These are phyloP conservation scores for Calonectria pauciramosa DNA, from an alignment of 2,329 filamentous ascomycete genomes.

Conservation along the genomic window DNA sequence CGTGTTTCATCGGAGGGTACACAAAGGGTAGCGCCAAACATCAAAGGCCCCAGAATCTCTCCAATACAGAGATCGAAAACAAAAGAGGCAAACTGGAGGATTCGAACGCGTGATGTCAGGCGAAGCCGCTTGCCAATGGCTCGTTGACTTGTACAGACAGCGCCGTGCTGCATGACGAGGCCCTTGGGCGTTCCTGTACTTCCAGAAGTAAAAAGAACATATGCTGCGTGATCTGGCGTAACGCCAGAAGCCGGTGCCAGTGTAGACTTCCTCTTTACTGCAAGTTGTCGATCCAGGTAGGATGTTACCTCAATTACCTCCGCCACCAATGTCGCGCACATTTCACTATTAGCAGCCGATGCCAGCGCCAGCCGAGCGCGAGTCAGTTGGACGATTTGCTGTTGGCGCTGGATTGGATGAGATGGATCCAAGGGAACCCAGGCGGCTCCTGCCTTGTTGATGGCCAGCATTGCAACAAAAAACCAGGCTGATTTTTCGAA, in stretches of 20 bases:
- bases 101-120: neutral
- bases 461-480: constrained; percentile 47
- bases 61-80: constrained; percentile 5
- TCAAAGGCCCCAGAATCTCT: neutral
- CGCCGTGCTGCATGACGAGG: constrained; percentile 26
- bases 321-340: neutral
- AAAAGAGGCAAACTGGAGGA: neutral
- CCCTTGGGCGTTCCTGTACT: constrained; percentile 5
- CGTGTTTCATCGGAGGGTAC: constrained; percentile 2
- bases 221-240: constrained; percentile 6
- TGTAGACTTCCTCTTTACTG: neutral
- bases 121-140: neutral
- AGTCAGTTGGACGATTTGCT: neutral
- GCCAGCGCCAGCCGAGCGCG: neutral
- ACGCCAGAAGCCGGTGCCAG: neutral
- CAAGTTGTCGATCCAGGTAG: neutral
- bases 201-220: constrained; percentile 21
- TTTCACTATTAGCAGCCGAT: neutral
- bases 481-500: constrained; percentile 33
- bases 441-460: constrained; percentile 50
- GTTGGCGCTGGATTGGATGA: constrained; percentile 46
- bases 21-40: neutral
- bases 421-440: constrained; percentile 53
- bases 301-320: neutral
- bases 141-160: neutral